A percentile compares a stretch with the other conserved stretches of the same genome.
Conservation (phyloP, 2,329 filamentous ascomycete genomes). For the Phoma sp. region DNA sequence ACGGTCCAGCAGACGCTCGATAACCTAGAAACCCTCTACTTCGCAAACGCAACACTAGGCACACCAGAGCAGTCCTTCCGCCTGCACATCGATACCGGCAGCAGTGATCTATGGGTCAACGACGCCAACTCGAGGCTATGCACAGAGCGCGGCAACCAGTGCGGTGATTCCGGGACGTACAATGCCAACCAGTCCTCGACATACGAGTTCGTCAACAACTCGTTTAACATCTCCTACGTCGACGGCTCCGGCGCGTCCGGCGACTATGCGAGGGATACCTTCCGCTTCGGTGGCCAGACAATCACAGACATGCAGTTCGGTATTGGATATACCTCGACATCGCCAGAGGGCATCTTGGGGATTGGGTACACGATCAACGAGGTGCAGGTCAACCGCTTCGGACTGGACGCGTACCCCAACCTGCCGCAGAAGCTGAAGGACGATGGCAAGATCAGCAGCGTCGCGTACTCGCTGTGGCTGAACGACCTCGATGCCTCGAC, state of each 20-base stretch:
- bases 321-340: constrained; percentile 70
- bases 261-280: constrained; percentile 80
- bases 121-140: constrained; percentile 69
- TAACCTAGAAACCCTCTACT: constrained; percentile 68
- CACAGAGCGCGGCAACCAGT: constrained; percentile 57
- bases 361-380: constrained; percentile 85
- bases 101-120: constrained; percentile 73
- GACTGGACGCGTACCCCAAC: constrained; percentile 61
- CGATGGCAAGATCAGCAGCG: constrained; percentile 67
- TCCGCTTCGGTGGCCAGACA: constrained; percentile 65
- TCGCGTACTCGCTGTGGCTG: constrained; percentile 74
- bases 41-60: constrained; percentile 64
- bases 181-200: constrained; percentile 75
- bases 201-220: constrained; percentile 73
- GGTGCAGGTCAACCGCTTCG: constrained; percentile 69
- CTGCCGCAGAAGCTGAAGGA: constrained; percentile 70
- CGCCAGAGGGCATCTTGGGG: constrained; percentile 76
- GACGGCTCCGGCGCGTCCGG: constrained; percentile 80
- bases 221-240: constrained; percentile 88
- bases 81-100: constrained; percentile 68
- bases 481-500: constrained; percentile 67
- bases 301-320: constrained; percentile 73
- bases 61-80: constrained; percentile 64
- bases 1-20: constrained; percentile 59
- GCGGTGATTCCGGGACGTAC: constrained; percentile 71